Evolutionary conservation across 2,329 filamentous ascomycete genomes (phyloP), one percentile per base, ranked within the genome.

Genomic region (Phaeomoniella chlamydospora): DNA sequence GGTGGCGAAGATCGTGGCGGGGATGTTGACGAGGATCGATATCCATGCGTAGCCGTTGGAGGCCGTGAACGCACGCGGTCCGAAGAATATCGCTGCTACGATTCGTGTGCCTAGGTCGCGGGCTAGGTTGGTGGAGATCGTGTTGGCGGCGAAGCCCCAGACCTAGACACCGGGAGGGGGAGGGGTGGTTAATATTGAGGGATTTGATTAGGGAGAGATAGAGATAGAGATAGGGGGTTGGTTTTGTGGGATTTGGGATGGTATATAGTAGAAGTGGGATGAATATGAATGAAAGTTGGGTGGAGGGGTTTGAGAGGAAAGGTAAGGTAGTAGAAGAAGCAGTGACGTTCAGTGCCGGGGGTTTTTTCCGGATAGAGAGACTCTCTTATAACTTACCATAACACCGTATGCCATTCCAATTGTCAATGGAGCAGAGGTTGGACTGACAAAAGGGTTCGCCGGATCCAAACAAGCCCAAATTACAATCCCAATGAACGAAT

Each of bases 391-490:
- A 26, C 22, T 26, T 26, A 26, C 57, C 57, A 67, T 67, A 41
- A 49, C 54, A 3, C 57, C 67, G 48, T 72, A 74, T 4, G 61
- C 69, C 3, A 74, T 45, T 9, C 72, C 71, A 43, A 75, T 74
- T 22, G 65, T 58, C 42, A 70, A 71, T 3, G 69, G 68, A 1
- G 62, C 64, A 15, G 53, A 52, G 6, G 53, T 38, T 4, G 68
- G 59, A 5, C 59, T 51, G 16, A 74, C 56, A 48, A 74, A 74
- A 1, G 70, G 70, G 49, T 75, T 75, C 9, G 69, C 67, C 0
- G 68, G 68, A 49, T 76, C 72, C 18, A 74, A 57, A 32, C 57
- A 58, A 5, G 70, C 61, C 70, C 70, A 75, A 48, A 75, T 73
- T 11, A 73, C 53, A 39, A 74, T 57, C 17, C 62, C 59, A 37